Evolutionary conservation across 2,329 filamentous ascomycete genomes (phyloP), one percentile per base, ranked within the genome.

Genomic region (Aspergillus unguis): DNA sequence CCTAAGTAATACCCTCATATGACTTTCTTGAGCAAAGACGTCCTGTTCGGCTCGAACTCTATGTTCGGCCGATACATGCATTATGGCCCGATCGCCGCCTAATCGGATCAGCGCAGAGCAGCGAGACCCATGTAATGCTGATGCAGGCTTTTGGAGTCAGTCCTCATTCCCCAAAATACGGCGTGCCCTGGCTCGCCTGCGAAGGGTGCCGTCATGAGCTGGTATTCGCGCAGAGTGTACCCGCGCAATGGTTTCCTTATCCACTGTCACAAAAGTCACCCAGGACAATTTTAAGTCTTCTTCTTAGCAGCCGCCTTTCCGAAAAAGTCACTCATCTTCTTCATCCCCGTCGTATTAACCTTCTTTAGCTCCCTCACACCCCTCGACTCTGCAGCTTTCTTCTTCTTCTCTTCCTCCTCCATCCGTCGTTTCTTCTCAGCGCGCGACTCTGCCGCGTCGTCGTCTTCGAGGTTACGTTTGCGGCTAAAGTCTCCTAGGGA

Each of bases 261-360:
- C 27, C 31, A 10, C 11, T 29, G 11, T 38, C 31, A 25, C 31
- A 23, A 9, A 10, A 4, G 8, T 17, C 6, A 44, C 2, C 27
- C 31, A 11, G 37, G 11, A n/a, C 27, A 3, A 17, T 26, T 43
- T 64, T 62, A 71, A 33, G 66, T 52, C 48, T 70, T 70, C 56
- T 71, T 71, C 55, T 69, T 67, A 8, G 61, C 41, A 28, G 69
- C 61, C 28, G 69, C 66, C 74, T 92, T 95, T 55, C 84, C 84
- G 71, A 99, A 99, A 74, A 99, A 99, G 56, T 86, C 83, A 67
- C 89, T 96, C 82, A 99, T 82, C 77, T 97, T 99, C 80, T 88
- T 94, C 94, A 99, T 99, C 1, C 94, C 94, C 25, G 75, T 83
- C 0, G 87, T 92, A 72, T 97, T 88, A 44, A 92, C 92, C 75